Percentiles rank a stretch among this genome's conserved stretches.
phyloP scores from a whole-genome alignment of 75 land plant species.

The Pseudotsuga menziesii region DNA sequence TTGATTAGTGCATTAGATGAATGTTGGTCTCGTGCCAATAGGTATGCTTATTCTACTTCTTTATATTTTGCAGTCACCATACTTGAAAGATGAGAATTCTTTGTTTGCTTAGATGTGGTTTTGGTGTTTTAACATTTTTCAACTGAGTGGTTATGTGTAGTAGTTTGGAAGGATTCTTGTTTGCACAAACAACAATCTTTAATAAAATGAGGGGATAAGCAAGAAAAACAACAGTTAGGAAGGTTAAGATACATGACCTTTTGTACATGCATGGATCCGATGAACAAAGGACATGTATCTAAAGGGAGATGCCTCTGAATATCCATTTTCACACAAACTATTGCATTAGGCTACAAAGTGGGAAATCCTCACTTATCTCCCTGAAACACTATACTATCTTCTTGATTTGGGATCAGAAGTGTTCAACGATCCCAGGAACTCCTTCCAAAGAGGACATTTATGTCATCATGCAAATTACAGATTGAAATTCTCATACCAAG shows the following conservation, averaged over 20 bases:
- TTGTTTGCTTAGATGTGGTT: not conserved
- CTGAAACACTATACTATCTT: not conserved
- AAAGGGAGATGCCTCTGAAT: not conserved
- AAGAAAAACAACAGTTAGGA: not conserved
- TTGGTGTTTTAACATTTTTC: not conserved
- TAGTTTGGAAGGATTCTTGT: not conserved
- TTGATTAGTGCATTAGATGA: no score
- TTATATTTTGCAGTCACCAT: not conserved
- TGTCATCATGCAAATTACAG: not conserved
- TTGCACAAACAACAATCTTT: not conserved
- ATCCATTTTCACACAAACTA: not conserved
- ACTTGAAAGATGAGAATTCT: not conserved
- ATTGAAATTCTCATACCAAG: not conserved
- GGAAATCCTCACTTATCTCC: not conserved
- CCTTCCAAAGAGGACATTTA: not conserved
- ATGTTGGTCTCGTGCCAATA: no score
- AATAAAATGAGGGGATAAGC: not conserved
- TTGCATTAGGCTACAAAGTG: not conserved
- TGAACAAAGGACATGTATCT: not conserved
- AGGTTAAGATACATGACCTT: not conserved
- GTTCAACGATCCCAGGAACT: not conserved
- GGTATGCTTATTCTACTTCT: not conserved
- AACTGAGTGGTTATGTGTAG: not conserved
- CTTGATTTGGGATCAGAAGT: not conserved
- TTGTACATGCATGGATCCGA: not conserved